Evolutionary conservation across 2,329 filamentous ascomycete genomes (phyloP).

Genomic region (Pseudocercospora pini-densiflorae): DNA sequence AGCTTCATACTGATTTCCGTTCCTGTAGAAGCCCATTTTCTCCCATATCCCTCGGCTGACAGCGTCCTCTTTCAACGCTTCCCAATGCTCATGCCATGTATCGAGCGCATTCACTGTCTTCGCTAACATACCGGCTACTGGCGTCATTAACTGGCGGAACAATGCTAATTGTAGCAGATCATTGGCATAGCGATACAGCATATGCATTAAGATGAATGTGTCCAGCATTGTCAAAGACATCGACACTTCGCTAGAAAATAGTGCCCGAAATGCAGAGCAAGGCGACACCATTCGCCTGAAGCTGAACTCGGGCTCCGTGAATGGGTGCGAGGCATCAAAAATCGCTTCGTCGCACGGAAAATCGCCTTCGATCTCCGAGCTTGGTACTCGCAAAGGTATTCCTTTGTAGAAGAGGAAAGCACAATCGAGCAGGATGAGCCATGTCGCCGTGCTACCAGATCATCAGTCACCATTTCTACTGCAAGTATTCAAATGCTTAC

Average conservation of each 20-base stretch:
- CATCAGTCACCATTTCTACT: neutral
- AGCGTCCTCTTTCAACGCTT: constrained; percentile 10
- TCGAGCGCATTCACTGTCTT: constrained; percentile 13
- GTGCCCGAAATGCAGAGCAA: constrained; percentile 14
- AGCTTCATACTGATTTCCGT: constrained; percentile 25
- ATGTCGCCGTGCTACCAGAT: constrained; percentile 10
- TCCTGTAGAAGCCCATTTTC: constrained; percentile 17
- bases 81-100: constrained; percentile 22
- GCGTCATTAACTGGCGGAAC: neutral
- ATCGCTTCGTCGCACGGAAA: constrained; percentile 17
- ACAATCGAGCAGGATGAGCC: constrained; percentile 19
- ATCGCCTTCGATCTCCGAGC: constrained; percentile 16
- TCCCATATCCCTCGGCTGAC: constrained; percentile 14
- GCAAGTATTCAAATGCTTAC: neutral
- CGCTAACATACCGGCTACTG: neutral
- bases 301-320: constrained; percentile 16
- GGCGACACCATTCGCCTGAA: constrained; percentile 12
- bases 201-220: constrained; percentile 25
- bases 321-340: constrained; percentile 22
- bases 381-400: constrained; percentile 18
- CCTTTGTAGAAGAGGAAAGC: constrained; percentile 25
- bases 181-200: constrained; percentile 20
- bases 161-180: constrained; percentile 8
- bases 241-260: neutral
- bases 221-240: constrained; percentile 22